phyloP scores from a whole-genome alignment of 2,329 filamentous ascomycete species.

The Escovopsis sp. region DNA sequence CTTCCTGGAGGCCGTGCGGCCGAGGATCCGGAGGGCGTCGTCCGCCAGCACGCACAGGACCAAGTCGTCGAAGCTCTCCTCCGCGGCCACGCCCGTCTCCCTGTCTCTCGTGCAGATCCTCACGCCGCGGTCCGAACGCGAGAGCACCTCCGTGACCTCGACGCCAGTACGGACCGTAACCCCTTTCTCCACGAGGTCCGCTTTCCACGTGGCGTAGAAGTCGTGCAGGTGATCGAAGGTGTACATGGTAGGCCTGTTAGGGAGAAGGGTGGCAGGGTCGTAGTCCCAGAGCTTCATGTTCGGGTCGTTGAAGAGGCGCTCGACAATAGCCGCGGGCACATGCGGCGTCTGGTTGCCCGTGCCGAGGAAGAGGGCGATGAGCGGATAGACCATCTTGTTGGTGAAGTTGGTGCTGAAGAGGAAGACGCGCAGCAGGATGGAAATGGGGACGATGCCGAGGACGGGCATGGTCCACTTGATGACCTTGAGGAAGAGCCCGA shows the following conservation, averaged over 20 bases:
- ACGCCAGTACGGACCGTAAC: conserved; percentile 41
- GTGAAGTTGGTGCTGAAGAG: conserved; percentile 54
- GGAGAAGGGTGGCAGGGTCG: conserved; percentile 35
- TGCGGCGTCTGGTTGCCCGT: conserved; percentile 62
- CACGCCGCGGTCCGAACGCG: conserved; percentile 35
- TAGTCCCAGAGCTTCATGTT: conserved; percentile 47
- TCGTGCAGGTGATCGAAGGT: conserved; percentile 46
- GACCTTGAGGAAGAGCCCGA: conserved; percentile 38
- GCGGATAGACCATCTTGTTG: conserved; percentile 54
- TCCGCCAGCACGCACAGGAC: conserved; percentile 52
- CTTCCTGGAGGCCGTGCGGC: conserved; percentile 38
- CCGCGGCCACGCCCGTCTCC: conserved; percentile 31
- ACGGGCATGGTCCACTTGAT: conserved; percentile 45
- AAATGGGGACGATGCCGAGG: conserved; percentile 46
- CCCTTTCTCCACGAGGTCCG: conserved; percentile 35
- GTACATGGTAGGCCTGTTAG: conserved; percentile 49
- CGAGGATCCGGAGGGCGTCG: conserved; percentile 45
- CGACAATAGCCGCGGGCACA: conserved; percentile 52
- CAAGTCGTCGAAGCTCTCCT: conserved; percentile 48
- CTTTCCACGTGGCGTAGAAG: conserved; percentile 45
- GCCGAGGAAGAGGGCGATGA: conserved; percentile 58
- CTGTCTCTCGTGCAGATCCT: conserved; percentile 36
- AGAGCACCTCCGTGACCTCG: conserved; percentile 36
- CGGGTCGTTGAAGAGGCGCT: conserved; percentile 41
- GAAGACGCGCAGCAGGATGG: conserved; percentile 49